A percentile compares a stretch with the other conserved stretches of the same genome.
Evolutionary conservation across 208 protist species (phyloP).

Genomic region (Acanthamoeba polyphaga): DNA sequence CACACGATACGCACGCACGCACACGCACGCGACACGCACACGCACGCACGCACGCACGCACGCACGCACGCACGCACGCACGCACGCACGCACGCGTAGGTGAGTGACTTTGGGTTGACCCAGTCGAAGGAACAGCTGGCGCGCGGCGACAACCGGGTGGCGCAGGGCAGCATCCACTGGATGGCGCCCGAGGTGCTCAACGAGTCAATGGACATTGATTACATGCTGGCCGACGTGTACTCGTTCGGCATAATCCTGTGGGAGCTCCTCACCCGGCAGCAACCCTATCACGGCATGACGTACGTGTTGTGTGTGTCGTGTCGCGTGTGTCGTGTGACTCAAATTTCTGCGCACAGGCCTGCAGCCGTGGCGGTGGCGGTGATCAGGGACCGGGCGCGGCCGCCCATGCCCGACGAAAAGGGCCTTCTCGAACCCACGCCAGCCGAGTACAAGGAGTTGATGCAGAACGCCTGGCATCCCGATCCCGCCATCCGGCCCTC

Average conservation of each 20-base stretch:
- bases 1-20: no score
- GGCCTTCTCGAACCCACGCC: background rate
- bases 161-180: background rate
- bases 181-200: constrained; percentile 39
- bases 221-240: constrained; percentile 5
- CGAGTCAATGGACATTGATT: background rate
- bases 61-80: no score
- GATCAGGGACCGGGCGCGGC: background rate
- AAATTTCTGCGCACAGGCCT: background rate
- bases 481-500: background rate
- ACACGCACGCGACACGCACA: no score
- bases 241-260: constrained; percentile 18
- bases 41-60: no score
- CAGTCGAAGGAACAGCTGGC: background rate
- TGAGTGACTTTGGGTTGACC: constrained; percentile 61
- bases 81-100: background rate
- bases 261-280: background rate
- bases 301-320: background rate
- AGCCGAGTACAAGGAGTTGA: background rate
- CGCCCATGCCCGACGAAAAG: background rate
- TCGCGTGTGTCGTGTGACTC: background rate
- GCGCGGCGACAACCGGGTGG: background rate
- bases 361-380: background rate
- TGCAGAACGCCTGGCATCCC: background rate
- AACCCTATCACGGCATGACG: constrained; percentile 19